A percentile compares a stretch with the other conserved stretches of the same genome.
Conservation (phyloP, 78 protist genomes). For the Diacronema lutheri region DNA sequence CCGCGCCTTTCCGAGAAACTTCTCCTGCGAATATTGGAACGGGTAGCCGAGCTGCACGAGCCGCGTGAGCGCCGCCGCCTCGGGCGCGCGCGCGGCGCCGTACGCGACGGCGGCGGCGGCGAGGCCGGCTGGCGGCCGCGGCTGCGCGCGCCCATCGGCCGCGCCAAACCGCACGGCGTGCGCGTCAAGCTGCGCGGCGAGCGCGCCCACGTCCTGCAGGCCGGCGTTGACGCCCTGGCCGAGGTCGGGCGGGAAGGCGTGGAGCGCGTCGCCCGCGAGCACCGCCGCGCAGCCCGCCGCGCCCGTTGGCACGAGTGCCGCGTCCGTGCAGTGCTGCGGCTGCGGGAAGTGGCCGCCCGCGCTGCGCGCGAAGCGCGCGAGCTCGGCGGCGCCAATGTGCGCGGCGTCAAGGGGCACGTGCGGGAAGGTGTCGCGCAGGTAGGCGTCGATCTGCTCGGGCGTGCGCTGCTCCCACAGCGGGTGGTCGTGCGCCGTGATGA, state of each 20-base stretch:
- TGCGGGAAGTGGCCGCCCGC: background rate
- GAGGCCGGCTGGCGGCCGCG: too few species aligned
- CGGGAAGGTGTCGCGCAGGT: background rate
- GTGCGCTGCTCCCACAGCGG: background rate
- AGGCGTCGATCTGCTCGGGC: background rate
- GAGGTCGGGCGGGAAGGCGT: conserved; percentile 19
- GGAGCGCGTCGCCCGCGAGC: background rate
- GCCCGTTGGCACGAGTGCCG: background rate
- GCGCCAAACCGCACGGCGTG: too few species aligned
- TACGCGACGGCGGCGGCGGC: too few species aligned
- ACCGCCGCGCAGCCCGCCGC: background rate
- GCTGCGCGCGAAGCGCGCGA: background rate
- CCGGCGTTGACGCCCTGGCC: conserved; percentile 13
- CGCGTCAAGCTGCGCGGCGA: background rate
- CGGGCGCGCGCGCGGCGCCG: too few species aligned
- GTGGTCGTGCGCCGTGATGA: background rate
- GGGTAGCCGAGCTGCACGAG: too few species aligned
- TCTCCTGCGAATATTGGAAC: too few species aligned
- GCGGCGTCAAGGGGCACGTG: background rate
- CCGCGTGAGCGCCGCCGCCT: too few species aligned
- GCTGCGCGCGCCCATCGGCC: too few species aligned
- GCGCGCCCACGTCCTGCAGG: background rate
- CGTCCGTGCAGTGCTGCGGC: background rate
- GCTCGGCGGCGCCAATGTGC: background rate
- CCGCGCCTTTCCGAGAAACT: too few species aligned